Evolutionary conservation across 768 basidiomycete genomes (phyloP), one percentile per base, ranked within the genome.

Genomic region (Leccinellum luteum): DNA sequence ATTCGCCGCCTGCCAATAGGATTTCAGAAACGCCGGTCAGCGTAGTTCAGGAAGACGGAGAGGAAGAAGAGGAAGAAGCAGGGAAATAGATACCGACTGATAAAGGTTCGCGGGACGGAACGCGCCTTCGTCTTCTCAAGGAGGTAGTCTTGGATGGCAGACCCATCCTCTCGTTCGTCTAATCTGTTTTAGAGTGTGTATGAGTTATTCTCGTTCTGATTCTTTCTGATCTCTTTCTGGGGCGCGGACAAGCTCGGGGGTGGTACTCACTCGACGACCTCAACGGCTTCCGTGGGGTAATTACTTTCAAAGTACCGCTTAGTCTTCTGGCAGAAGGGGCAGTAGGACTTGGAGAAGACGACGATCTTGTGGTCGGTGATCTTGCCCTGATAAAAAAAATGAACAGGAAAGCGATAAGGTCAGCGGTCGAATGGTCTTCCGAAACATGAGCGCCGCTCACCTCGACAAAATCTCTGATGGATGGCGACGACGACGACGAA

Each of bases 41-140:
- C 3, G 17, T 2, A 9, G 35, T 45, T 23, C 21, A 10, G 12
- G 19, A 13, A 0, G 23, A 34, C 0, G 32, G 10, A 4, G 12
- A 14, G 10, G 6, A 6, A n/a, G 27, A 31, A n/a, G 23, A 30
- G 17, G 35, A 38, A 38, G 17, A 8, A n/a, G 6, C 17, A 9
- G 17, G 17, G 35, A 38, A 4, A 38, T n/a, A 9, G 35, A 52
- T 3, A 68, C 78, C 52, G 58, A 90, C 88, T 81, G 66, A 92
- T 80, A 75, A 90, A 93, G 57, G 90, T 79, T 66, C 85, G 89
- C 30, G 91, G 91, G 6, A 93, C 91, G 12, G 86, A 87, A 21
- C 81, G 70, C 63, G 88, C 90, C 0, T 78, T 79, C 0, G 88
- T 89, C 79, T 84, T 87, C 63, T 80, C 54, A 2, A 12, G 21